A percentile compares a stretch with the other conserved stretches of the same genome.
These are phyloP conservation scores for Sugiyamaella boreocaroliniensis DNA, from an alignment of 805 yeast genomes.

Conservation along the genomic window DNA sequence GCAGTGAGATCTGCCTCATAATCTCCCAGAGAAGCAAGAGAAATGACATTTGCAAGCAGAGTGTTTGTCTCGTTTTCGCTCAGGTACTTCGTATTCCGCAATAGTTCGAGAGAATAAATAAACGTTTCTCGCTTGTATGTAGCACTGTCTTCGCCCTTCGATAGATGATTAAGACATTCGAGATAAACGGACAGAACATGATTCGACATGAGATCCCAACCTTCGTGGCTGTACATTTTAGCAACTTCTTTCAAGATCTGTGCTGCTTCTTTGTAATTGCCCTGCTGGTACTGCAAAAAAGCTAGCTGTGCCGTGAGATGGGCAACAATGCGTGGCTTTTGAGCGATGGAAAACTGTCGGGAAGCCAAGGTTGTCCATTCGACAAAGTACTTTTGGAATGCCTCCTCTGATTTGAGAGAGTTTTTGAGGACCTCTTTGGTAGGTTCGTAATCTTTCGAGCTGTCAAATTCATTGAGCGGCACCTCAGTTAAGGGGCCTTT, in stretches of 20 bases:
- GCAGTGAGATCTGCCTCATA: constrained; percentile 29
- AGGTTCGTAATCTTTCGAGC: constrained; percentile 7
- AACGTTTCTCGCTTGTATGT: constrained; percentile 19
- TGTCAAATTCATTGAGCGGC: constrained; percentile 11
- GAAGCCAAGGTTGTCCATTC: constrained; percentile 51
- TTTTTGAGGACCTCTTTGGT: constrained; percentile 2
- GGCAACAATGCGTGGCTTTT: constrained; percentile 60
- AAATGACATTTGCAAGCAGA: constrained; percentile 19
- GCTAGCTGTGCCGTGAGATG: constrained; percentile 76
- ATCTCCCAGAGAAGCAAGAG: constrained; percentile 18
- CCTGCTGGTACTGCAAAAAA: constrained; percentile 50
- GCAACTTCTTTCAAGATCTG: constrained; percentile 62
- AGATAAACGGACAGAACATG: constrained; percentile 60
- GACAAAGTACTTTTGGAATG: constrained; percentile 41
- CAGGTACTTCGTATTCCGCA: constrained; percentile 20
- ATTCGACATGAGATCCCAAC: constrained; percentile 71
- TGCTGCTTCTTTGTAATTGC: constrained; percentile 54
- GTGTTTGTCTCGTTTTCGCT: constrained; percentile 16
- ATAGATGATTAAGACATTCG: constrained; percentile 46
- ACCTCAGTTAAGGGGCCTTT: constrained; percentile 29
- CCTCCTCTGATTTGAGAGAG: constrained; percentile 29
- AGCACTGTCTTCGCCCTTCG: constrained; percentile 9
- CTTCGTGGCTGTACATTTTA: constrained; percentile 55
- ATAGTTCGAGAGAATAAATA: constrained; percentile 25
- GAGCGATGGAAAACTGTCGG: constrained; percentile 44